Percentiles rank a stretch among this genome's conserved stretches.
Conservation (phyloP, 2,329 filamentous ascomycete genomes). For the Colletotrichum kahawae region DNA sequence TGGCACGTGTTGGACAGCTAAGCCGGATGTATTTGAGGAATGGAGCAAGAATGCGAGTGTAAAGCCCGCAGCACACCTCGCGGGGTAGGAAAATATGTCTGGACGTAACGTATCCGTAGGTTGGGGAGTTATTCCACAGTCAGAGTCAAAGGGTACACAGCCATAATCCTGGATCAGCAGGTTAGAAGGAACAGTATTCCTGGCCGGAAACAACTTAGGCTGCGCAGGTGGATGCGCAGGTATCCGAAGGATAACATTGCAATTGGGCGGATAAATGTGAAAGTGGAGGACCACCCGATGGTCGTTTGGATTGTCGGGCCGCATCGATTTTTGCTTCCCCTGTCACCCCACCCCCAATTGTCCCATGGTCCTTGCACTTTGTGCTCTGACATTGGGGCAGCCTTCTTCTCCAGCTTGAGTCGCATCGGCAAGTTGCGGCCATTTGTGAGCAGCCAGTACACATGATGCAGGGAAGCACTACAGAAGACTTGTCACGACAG, state of each 20-base stretch:
- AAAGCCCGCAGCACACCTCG: neutral
- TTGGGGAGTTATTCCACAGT: neutral
- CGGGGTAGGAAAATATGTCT: neutral
- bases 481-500: neutral
- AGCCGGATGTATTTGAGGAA: neutral
- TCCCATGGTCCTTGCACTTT: neutral
- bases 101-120: neutral
- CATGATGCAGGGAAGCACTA: neutral
- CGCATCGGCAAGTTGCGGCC: neutral
- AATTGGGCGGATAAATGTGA: slow-evolving; percentile 29
- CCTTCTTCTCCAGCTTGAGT: neutral
- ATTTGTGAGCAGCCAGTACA: neutral
- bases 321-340: slow-evolving; percentile 22
- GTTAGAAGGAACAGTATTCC: neutral
- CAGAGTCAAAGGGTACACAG: neutral
- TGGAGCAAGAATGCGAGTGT: neutral
- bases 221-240: neutral
- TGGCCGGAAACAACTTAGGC: neutral
- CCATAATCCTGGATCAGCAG: neutral
- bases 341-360: neutral
- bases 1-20: neutral
- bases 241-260: neutral
- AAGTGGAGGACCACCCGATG: slow-evolving; percentile 22
- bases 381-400: neutral
- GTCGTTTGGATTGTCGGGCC: slow-evolving; percentile 42